Base-by-base conservation (phyloP, 1,284 basidiomycete genomes). In the Ustilago shanxiensis region DNA sequence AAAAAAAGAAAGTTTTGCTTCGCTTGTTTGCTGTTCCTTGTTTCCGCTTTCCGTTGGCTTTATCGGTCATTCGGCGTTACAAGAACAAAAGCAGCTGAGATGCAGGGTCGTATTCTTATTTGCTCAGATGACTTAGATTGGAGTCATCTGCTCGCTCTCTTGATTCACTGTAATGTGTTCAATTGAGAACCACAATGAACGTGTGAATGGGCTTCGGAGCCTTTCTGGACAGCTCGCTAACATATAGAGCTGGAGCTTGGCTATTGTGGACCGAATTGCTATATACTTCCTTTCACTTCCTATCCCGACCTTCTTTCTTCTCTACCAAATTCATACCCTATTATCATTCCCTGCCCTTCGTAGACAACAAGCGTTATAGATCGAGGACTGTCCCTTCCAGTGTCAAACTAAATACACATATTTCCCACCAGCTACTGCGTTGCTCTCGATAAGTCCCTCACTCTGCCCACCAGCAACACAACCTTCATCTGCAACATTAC, bases 51-150 rank as follows among this genome's bases (percentile, higher is more conserved):
- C 35, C 14, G 35, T 37, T 37, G 35, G 35, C 31, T 33, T 33
- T 53, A 2, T 28, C 51, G 31, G 31, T 22, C 28, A 53, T 35
- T 33, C 18, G 39, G 4, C n/a, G 39, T 5, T 41, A 41, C 39
- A 41, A 20, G 16, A 41, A 41, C 39, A 14, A 45, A 8, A 54
- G n/a, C n/a, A n/a, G n/a, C n/a, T n/a, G 35, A 22, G 6, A 54
- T 54, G 52, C 52, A 37, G 52, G 52, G 52, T 39, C 52, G 35
- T 22, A 2, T 33, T 54, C 33, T 39, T 22, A 24, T 37, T 54
- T 39, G 33, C 35, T 54, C 44, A 33, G 28, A 28, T 31, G 51
- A 52, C 51, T 31, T 37, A 14, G 29, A n/a, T 52, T 10, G 28
- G 50, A 52, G 28, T 52, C 50, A 52, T 33, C n/a, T 33, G 3